Conservation (phyloP, 148 eudicot genomes). For the Rhododendron griersonianum region DNA sequence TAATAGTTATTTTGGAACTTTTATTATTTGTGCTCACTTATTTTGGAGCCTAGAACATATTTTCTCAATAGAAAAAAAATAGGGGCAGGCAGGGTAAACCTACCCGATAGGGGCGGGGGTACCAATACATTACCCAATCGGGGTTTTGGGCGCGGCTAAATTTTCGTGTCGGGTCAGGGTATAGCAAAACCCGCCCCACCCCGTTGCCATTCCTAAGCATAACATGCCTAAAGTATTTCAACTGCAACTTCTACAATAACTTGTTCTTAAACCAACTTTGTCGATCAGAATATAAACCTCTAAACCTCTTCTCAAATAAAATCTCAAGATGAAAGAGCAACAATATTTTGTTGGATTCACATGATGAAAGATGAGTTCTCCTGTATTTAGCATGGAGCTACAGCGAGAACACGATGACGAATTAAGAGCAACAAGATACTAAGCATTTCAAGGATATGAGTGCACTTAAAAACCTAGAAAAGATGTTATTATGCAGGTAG, state of each 20-base stretch:
- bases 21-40: no score
- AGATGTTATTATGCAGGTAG: neutral
- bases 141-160: no score
- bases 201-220: no score
- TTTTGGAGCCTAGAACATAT: no score
- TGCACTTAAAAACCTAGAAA: neutral
- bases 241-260: neutral
- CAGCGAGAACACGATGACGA: neutral
- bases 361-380: neutral
- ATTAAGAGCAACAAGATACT: neutral
- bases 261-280: neutral
- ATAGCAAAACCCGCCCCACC: no score
- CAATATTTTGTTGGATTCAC: neutral
- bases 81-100: no score
- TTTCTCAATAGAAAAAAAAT: no score
- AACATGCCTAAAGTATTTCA: neutral
- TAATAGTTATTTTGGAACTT: no score
- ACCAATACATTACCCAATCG: no score
- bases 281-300: neutral
- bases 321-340: neutral
- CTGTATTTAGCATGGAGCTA: neutral
- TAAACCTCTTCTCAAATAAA: neutral
- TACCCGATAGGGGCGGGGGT: no score
- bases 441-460: neutral
- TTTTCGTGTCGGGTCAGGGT: no score